Conservation (phyloP, 495 filamentous ascomycete genomes). For the Penicillium nucicola region DNA sequence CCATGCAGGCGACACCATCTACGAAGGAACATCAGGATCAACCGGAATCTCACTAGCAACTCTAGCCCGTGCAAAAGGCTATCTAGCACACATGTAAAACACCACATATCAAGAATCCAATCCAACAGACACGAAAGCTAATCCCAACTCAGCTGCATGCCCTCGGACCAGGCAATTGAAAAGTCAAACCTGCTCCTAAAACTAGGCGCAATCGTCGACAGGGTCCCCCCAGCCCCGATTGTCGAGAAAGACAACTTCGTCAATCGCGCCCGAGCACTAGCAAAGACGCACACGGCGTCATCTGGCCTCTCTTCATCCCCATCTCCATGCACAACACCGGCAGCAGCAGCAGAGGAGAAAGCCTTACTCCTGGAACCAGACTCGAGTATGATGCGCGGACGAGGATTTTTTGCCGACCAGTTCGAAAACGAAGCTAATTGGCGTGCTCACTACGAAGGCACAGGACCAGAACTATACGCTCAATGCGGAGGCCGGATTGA, state of each 20-base stretch:
- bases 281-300: slow-evolving; percentile 63
- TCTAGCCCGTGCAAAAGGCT: slow-evolving; percentile 82
- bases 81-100: slow-evolving; percentile 81
- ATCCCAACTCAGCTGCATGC: slow-evolving; percentile 69
- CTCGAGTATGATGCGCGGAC: slow-evolving; percentile 24
- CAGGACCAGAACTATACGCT: slow-evolving; percentile 81
- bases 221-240: slow-evolving; percentile 87
- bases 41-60: slow-evolving; percentile 92
- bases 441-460: slow-evolving; percentile 74
- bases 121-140: slow-evolving; percentile 10
- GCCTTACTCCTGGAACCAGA: slow-evolving; percentile 10
- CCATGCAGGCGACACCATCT: slow-evolving; percentile 84
- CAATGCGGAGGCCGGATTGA: slow-evolving; percentile 77
- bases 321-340: background rate
- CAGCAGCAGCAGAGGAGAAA: slow-evolving; percentile 1
- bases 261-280: slow-evolving; percentile 80
- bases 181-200: slow-evolving; percentile 87
- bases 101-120: background rate
- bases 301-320: slow-evolving; percentile 20
- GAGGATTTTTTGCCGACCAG: slow-evolving; percentile 93
- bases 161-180: slow-evolving; percentile 82
- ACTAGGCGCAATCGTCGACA: slow-evolving; percentile 85
- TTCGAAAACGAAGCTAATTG: slow-evolving; percentile 91
- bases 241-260: slow-evolving; percentile 90
- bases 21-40: slow-evolving; percentile 94